phyloP scores from a whole-genome alignment of 2,329 filamentous ascomycete genomes.

The Emmonsia crescens region DNA sequence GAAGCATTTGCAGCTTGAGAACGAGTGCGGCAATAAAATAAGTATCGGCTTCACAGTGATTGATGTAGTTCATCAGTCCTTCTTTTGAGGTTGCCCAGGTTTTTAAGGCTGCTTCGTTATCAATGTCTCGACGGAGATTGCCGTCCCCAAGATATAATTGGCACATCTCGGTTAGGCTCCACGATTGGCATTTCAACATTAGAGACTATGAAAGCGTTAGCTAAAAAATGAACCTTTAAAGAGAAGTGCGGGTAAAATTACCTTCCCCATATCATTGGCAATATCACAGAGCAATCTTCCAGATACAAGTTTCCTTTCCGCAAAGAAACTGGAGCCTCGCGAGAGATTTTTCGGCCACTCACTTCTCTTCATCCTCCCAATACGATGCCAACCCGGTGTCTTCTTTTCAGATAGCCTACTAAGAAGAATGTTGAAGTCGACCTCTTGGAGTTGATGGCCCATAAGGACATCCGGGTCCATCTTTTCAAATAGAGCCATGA shows the following conservation, averaged over 20 bases:
- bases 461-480: constrained; percentile 89
- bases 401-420: constrained; percentile 82
- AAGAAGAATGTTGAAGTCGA: constrained; percentile 85
- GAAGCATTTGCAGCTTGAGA: constrained; percentile 79
- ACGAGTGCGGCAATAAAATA: constrained; percentile 91
- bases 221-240: neutral
- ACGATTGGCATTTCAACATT: constrained; percentile 95
- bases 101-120: constrained; percentile 77
- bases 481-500: constrained; percentile 76
- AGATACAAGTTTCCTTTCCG: constrained; percentile 78
- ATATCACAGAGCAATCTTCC: constrained; percentile 88
- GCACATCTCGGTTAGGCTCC: constrained; percentile 97
- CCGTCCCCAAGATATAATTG: constrained; percentile 69
- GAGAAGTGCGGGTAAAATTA: constrained; percentile 15
- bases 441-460: constrained; percentile 92
- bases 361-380: constrained; percentile 71
- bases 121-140: constrained; percentile 67
- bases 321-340: constrained; percentile 80
- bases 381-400: constrained; percentile 86
- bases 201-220: constrained; percentile 47
- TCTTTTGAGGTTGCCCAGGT: constrained; percentile 75
- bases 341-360: constrained; percentile 83
- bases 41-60: constrained; percentile 88
- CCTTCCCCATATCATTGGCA: constrained; percentile 88
- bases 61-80: constrained; percentile 85